These are phyloP conservation scores for Botrytis elliptica DNA, from an alignment of 2,329 filamentous ascomycete genomes.

Conservation along the genomic window DNA sequence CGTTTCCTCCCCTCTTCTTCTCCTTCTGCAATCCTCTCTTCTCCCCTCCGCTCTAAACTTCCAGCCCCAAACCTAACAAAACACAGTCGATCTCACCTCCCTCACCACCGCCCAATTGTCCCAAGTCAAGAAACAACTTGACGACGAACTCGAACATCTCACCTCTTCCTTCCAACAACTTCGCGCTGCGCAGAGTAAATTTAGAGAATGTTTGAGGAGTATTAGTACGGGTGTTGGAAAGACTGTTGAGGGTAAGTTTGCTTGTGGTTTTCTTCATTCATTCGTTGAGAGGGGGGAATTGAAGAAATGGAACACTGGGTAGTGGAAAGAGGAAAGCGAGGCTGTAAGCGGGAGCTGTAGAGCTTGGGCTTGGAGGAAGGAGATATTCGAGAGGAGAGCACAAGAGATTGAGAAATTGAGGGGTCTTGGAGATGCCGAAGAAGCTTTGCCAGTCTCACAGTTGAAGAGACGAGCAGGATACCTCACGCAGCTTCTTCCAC, in stretches of 20 bases:
- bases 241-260: slow-evolving; percentile 39
- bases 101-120: slow-evolving; percentile 83
- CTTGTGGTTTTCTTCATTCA: neutral
- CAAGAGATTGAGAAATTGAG: neutral
- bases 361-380: neutral
- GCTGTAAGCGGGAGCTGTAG: neutral
- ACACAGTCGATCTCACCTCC: slow-evolving; percentile 64
- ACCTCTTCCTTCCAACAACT: slow-evolving; percentile 87
- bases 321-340: neutral
- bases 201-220: slow-evolving; percentile 82
- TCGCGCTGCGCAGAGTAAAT: slow-evolving; percentile 85
- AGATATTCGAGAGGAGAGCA: neutral
- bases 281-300: neutral
- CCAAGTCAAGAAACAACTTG: slow-evolving; percentile 92
- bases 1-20: neutral
- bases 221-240: slow-evolving; percentile 60
- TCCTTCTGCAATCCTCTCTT: neutral
- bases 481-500: neutral
- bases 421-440: neutral
- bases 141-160: slow-evolving; percentile 93
- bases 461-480: neutral
- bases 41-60: neutral
- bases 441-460: neutral
- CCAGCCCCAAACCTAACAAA: neutral
- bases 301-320: neutral